phyloP scores from a whole-genome alignment of 2,329 filamentous ascomycete species.

The Lasiodiplodia gonubiensis region DNA sequence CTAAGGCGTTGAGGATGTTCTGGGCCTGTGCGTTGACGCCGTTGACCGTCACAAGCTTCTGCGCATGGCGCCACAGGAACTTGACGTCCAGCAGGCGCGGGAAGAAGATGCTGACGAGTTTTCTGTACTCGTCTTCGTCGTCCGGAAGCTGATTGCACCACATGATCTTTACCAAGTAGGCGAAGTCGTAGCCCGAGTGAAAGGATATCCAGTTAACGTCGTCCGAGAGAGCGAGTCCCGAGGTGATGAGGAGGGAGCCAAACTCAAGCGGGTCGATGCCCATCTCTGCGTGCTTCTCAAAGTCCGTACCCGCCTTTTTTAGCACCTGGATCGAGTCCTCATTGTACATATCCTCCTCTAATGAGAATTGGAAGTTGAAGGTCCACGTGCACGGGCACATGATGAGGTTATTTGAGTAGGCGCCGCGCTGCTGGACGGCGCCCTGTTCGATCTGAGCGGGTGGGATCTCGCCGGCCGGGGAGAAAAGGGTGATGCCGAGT shows the following conservation, averaged over 20 bases:
- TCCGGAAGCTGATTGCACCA: conserved; percentile 82
- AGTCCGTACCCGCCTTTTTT: conserved; percentile 90
- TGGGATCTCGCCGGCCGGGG: conserved; percentile 84
- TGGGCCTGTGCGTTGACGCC: conserved; percentile 55
- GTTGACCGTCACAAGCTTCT: conserved; percentile 64
- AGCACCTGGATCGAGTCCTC: conserved; percentile 92
- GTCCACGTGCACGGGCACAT: conserved; percentile 92
- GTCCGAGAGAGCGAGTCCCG: conserved; percentile 84
- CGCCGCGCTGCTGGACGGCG: conserved; percentile 51
- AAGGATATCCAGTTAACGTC: conserved; percentile 97
- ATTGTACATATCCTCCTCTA: conserved; percentile 97
- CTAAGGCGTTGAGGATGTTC: conserved; percentile 82
- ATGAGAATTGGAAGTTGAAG: conserved; percentile 97
- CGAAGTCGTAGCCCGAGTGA: conserved; percentile 97
- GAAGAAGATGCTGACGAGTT: conserved; percentile 89
- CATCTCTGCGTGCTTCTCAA: conserved; percentile 79
- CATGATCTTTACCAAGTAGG: conserved; percentile 93
- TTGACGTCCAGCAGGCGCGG: conserved; percentile 95
- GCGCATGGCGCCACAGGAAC: conserved; percentile 89
- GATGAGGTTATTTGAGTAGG: conserved; percentile 59
- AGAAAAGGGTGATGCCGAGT: conserved; percentile 92
- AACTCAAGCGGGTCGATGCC: conserved; percentile 92
- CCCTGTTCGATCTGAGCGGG: conserved; percentile 65
- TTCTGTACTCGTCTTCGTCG: conserved; percentile 87
- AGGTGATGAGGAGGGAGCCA: conserved; percentile 86